phyloP scores from a whole-genome alignment of 257 asterid genomes.

The Hygrophila difformis region DNA sequence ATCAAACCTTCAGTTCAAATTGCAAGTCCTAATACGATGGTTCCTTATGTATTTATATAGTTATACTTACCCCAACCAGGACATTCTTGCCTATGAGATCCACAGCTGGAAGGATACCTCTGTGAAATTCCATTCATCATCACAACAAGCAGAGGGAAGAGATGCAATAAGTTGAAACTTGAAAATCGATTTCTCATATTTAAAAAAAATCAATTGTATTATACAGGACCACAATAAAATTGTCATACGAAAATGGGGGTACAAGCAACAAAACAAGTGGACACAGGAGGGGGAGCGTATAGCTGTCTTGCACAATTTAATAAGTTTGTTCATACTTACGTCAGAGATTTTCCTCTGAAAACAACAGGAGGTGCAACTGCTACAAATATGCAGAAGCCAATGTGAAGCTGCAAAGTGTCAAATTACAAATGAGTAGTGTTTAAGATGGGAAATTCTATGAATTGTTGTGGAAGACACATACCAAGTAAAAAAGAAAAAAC shows the following conservation, averaged over 20 bases:
- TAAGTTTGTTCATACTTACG: constrained; percentile 54
- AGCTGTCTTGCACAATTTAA: too few species aligned
- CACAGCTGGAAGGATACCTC: constrained; percentile 93
- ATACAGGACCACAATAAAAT: too few species aligned
- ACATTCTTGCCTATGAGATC: constrained; percentile 67
- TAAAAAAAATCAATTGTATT: too few species aligned
- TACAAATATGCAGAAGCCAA: constrained; percentile 76
- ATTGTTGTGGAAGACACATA: constrained; percentile 23
- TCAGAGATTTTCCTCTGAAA: constrained; percentile 85
- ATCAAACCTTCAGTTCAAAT: not conserved
- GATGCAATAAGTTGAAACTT: not conserved
- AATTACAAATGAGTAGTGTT: constrained; percentile 9
- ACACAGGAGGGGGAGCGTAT: too few species aligned
- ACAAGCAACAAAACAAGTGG: not conserved
- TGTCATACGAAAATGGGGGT: not conserved
- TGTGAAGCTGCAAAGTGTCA: constrained; percentile 63
- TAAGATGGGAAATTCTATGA: constrained; percentile 3
- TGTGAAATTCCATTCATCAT: constrained; percentile 25
- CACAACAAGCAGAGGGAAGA: not conserved
- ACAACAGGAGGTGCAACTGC: too few species aligned
- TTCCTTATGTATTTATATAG: not conserved
- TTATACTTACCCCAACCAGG: constrained; percentile 85
- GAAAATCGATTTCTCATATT: too few species aligned
- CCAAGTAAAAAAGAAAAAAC: constrained; percentile 80
- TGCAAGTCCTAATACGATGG: not conserved